A percentile compares a stretch with the other conserved stretches of the same genome.
These are phyloP conservation scores for Amylocarpus encephaloides DNA, from an alignment of 2,329 filamentous ascomycete species.

Conservation along the genomic window DNA sequence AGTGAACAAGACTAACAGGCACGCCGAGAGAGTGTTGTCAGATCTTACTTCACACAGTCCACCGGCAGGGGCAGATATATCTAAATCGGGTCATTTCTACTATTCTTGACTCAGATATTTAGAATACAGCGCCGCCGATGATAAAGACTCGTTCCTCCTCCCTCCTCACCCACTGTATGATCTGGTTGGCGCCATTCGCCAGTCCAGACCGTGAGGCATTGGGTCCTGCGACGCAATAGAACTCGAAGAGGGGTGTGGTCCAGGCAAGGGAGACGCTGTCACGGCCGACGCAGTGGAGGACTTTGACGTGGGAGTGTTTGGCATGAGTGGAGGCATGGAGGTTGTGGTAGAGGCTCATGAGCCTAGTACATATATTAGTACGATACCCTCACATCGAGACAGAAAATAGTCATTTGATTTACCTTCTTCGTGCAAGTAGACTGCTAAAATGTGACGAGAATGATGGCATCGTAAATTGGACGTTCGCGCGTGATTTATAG, in stretches of 20 bases:
- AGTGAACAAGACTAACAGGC: too few species aligned
- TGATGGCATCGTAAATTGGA: constrained; percentile 91
- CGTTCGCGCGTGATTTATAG: constrained; percentile 90
- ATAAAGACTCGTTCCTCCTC: constrained; percentile 96
- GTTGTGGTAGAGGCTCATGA: constrained; percentile 79
- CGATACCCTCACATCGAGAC: too few species aligned
- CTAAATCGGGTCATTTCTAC: too few species aligned
- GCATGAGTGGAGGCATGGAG: constrained; percentile 81
- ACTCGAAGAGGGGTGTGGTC: constrained; percentile 85
- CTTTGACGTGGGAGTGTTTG: constrained; percentile 77
- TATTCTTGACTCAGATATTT: neutral
- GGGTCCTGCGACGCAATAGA: constrained; percentile 89
- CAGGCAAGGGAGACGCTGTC: constrained; percentile 79
- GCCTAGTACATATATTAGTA: constrained; percentile 32
- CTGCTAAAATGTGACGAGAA: constrained; percentile 62
- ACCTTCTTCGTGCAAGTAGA: constrained; percentile 57
- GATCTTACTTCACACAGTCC: too few species aligned
- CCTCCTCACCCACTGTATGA: constrained; percentile 83
- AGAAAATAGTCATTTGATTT: constrained; percentile 16
- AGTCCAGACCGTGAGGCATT: constrained; percentile 58
- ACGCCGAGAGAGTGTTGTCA: too few species aligned
- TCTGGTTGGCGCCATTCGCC: constrained; percentile 78
- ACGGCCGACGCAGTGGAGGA: constrained; percentile 71
- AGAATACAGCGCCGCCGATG: constrained; percentile 87
- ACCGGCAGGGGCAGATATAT: too few species aligned